Evolutionary conservation across 148 eudicot genomes (phyloP), one percentile per base, ranked within the genome.

Genomic region (Fagopyrum tataricum): DNA sequence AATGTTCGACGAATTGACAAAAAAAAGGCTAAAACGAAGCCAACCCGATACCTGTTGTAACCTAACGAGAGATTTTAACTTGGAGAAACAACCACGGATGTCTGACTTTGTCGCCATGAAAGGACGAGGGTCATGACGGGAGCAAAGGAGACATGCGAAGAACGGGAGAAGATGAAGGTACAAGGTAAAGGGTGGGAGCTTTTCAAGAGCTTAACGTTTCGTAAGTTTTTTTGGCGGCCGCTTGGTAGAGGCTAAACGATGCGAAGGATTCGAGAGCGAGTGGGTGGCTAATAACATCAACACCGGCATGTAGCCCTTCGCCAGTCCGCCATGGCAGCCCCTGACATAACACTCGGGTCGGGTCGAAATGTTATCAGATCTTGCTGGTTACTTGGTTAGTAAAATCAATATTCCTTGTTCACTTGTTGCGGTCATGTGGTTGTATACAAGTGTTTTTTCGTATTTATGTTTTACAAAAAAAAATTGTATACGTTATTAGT

Each of bases 71-170:
- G 69, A 64, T 37, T 64, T 64, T 4, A 64, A 15, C 42, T 39
- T 7, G 18, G 69, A 64, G 20, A 64, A 6, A 15, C 17, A 64
- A 37, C 44, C 69, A 64, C 44, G 69, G 44, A 31, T 7, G 37
- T 64, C 69, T 64, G 69, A 11, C 15, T 64, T 64, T 13, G 44
- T 15, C 69, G 69, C 69, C 69, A 64, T 64, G 18, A 31, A 37
- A 15, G 43, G 69, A 37, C 69, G 69, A 13, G 18, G 39, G 8
- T 64, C 69, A 64, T 64, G 69, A 31, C 43, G 37, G 69, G 9
- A 37, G 69, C 44, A 64, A 64, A 5, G 15, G 13, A 64, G 43
- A 15, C 69, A 64, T 64, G 69, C 69, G 41, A 21, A 39, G 44
- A 64, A 39, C 17, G 67, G 31, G 31, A 7, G 7, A n/a, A 17